Evolutionary conservation across 129 eudicot genomes (phyloP).

Genomic region (Helianthus tuberosus): DNA sequence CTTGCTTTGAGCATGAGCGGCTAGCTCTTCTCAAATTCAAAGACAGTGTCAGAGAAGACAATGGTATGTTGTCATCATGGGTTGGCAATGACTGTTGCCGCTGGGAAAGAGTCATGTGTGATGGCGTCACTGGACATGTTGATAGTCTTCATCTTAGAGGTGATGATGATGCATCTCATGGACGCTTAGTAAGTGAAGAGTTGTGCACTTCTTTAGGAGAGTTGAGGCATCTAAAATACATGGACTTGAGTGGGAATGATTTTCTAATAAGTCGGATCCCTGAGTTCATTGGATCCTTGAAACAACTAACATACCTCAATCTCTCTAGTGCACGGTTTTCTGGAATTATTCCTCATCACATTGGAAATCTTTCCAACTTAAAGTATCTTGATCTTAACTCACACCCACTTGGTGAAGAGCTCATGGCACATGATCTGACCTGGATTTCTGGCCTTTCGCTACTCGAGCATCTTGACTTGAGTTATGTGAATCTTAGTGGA

Average conservation of each 20-base stretch:
- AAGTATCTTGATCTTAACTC: background rate
- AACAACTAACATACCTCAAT: background rate
- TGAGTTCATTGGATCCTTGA: background rate
- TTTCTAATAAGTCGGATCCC: background rate
- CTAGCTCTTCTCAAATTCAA: background rate
- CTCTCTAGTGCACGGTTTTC: background rate
- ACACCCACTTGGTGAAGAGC: no score
- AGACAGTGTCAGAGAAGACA: background rate
- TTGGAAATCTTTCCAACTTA: background rate
- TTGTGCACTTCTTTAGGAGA: background rate
- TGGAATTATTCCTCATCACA: background rate
- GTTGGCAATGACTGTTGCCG: background rate
- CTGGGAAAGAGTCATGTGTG: background rate
- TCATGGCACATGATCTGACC: background rate
- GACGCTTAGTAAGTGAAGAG: background rate
- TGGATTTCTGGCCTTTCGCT: background rate
- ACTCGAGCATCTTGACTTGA: background rate
- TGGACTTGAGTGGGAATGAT: background rate
- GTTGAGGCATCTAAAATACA: slow-evolving; percentile 2
- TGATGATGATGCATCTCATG: no score
- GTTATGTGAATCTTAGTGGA: background rate
- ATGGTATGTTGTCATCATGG: background rate
- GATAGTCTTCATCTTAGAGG: background rate
- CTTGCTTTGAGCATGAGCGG: background rate
- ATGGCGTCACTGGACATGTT: background rate